phyloP scores from a whole-genome alignment of 106 monocot genomes.

The Hemerocallis citrina region DNA sequence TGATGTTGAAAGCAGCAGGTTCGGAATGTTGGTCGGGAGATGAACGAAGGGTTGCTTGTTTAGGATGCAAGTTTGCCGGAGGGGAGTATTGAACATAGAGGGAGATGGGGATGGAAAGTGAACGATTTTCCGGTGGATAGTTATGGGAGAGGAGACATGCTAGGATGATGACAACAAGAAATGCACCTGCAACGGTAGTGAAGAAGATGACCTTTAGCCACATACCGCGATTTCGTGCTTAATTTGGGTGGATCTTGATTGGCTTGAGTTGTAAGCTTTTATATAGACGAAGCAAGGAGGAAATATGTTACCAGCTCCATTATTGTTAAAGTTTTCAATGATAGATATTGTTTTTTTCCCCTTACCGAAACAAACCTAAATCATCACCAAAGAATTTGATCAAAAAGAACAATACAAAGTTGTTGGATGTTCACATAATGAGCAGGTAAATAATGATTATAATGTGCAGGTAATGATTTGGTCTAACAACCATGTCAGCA shows the following conservation, averaged over 20 bases:
- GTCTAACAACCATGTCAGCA: too few relatives aligned
- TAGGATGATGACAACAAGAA: slow-evolving; percentile 34
- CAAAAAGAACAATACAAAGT: too few relatives aligned
- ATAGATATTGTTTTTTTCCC: too few relatives aligned
- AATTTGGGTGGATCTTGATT: too few relatives aligned
- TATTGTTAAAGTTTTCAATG: too few relatives aligned
- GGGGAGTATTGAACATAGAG: slow-evolving; percentile 31
- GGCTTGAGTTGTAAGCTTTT: background rate
- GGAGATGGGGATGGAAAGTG: slow-evolving; percentile 26
- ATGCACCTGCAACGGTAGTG: slow-evolving; percentile 38
- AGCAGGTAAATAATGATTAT: too few relatives aligned
- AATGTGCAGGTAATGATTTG: too few relatives aligned
- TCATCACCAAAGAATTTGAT: too few relatives aligned
- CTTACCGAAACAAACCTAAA: too few relatives aligned
- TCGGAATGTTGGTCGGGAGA: slow-evolving; percentile 13
- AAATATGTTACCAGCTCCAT: background rate
- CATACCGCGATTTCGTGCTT: slow-evolving; percentile 10
- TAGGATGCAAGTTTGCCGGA: background rate
- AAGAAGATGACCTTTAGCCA: slow-evolving; percentile 48
- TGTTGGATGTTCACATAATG: too few relatives aligned
- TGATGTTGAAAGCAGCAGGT: slow-evolving; percentile 40
- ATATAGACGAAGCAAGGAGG: background rate
- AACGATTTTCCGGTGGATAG: background rate
- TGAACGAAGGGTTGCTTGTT: slow-evolving; percentile 13
- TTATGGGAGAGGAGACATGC: slow-evolving; percentile 25